Conservation (phyloP, 345 rosid species). For the Lagerstroemia speciosa region DNA sequence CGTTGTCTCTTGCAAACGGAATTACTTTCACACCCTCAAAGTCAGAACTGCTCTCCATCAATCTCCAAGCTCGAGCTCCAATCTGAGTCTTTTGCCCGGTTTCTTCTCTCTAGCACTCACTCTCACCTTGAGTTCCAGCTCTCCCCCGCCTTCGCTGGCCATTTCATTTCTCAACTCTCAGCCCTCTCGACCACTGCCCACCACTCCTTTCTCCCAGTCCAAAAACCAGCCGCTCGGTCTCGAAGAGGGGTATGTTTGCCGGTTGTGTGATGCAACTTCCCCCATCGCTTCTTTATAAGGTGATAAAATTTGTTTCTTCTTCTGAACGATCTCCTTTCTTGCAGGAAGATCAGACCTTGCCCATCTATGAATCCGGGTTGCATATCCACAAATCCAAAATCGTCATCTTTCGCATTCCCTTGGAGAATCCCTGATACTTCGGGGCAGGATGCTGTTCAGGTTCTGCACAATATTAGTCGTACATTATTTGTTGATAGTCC, state of each 20-base stretch:
- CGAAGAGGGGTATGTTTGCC: slow-evolving; percentile 49
- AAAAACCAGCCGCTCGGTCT: slow-evolving; percentile 62
- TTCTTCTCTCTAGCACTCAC: slow-evolving; percentile 36
- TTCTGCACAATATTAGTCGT: not conserved
- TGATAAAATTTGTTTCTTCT: not conserved
- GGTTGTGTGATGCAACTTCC: not conserved
- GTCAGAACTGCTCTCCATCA: not conserved
- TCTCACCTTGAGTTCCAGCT: slow-evolving; percentile 34
- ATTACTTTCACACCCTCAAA: not conserved
- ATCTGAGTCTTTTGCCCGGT: not conserved
- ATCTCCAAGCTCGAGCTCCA: not conserved
- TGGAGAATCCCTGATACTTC: slow-evolving; percentile 50
- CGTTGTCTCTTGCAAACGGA: not conserved
- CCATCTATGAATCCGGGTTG: slow-evolving; percentile 88
- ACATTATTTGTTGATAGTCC: not conserved
- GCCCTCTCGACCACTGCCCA: slow-evolving; percentile 17
- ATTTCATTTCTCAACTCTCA: slow-evolving; percentile 50
- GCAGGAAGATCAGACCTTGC: slow-evolving; percentile 79
- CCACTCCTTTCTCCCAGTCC: slow-evolving; percentile 91
- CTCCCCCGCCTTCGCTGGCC: slow-evolving; percentile 54
- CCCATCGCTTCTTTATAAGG: not conserved
- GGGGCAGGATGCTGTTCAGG: slow-evolving; percentile 45
- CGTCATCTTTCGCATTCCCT: slow-evolving; percentile 78
- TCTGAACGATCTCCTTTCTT: not conserved
- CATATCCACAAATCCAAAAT: slow-evolving; percentile 77